Evolutionary conservation across 139 green algal species (phyloP).

Genomic region (Chlorella sp.): DNA sequence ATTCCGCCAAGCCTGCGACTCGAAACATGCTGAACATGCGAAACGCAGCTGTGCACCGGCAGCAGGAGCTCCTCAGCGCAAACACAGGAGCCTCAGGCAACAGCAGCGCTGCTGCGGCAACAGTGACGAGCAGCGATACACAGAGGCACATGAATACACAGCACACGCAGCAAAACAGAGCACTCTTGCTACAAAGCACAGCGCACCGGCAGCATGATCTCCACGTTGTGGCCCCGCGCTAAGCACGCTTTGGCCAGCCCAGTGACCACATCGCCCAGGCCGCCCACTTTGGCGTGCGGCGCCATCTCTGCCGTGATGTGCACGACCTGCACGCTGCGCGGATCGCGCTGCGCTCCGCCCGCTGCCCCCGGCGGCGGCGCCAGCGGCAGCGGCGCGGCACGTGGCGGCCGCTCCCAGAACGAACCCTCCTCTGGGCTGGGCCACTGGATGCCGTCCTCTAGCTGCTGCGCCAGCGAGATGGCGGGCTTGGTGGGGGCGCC

Average conservation of each 20-base stretch:
- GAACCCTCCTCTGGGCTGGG: slow-evolving; percentile 37
- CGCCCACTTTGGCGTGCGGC: slow-evolving; percentile 94
- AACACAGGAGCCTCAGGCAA: too few species aligned
- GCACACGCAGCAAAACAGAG: not conserved
- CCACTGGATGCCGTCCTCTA: slow-evolving; percentile 60
- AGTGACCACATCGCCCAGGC: slow-evolving; percentile 95
- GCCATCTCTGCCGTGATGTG: slow-evolving; percentile 96
- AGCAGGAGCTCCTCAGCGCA: too few species aligned
- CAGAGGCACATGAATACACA: too few species aligned
- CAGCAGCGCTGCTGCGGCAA: too few species aligned
- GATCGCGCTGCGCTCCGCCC: slow-evolving; percentile 29
- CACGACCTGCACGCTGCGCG: slow-evolving; percentile 76
- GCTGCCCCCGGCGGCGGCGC: not conserved
- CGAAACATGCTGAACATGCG: too few species aligned
- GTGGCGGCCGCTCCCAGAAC: slow-evolving; percentile 52
- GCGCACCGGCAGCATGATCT: slow-evolving; percentile 70
- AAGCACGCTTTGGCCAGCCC: slow-evolving; percentile 78
- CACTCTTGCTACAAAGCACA: not conserved
- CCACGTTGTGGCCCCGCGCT: slow-evolving; percentile 77
- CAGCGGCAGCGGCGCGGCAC: slow-evolving; percentile 18
- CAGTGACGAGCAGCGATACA: too few species aligned
- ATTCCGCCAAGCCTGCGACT: too few species aligned
- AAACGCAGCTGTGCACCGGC: too few species aligned
- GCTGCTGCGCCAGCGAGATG: not conserved
- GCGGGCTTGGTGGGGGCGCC: not conserved